Percentiles rank a stretch among this genome's conserved stretches.
These are phyloP conservation scores for Fusarium clavum DNA, from an alignment of 2,329 filamentous ascomycete genomes.

Conservation along the genomic window DNA sequence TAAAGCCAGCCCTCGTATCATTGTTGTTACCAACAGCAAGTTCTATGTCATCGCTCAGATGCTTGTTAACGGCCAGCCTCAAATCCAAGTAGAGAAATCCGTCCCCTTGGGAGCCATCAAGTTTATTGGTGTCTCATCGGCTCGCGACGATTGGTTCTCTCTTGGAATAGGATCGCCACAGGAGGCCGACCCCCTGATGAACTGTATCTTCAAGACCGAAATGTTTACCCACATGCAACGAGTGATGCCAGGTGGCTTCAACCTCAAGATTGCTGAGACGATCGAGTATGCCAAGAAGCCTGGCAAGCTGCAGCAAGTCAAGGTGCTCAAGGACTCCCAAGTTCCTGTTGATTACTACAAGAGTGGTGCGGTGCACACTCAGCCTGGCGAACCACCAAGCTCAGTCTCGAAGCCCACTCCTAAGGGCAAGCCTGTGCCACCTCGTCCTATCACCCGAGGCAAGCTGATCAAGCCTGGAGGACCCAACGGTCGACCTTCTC, in stretches of 20 bases:
- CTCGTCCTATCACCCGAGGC: conserved; percentile 90
- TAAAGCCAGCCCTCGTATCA: conserved; percentile 86
- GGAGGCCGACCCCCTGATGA: conserved; percentile 92
- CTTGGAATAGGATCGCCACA: conserved; percentile 89
- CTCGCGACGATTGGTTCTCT: conserved; percentile 97
- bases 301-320: conserved; percentile 88
- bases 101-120: conserved; percentile 90
- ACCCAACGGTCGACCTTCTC: conserved; percentile 83
- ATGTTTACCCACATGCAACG: conserved; percentile 92
- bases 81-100: conserved; percentile 83
- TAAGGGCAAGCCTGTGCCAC: conserved; percentile 85
- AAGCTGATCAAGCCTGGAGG: conserved; percentile 92
- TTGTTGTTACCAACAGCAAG: conserved; percentile 86
- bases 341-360: conserved; percentile 88
- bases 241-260: conserved; percentile 82
- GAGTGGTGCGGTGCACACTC: conserved; percentile 89
- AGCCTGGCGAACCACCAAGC: conserved; percentile 82
- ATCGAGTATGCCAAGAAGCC: conserved; percentile 99
- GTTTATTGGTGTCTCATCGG: conserved; percentile 81
- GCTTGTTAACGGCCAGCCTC: conserved; percentile 82
- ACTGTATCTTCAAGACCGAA: conserved; percentile 95
- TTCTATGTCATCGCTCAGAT: conserved; percentile 91
- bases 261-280: conserved; percentile 81
- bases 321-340: conserved; percentile 88
- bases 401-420: conserved; percentile 88